Percentiles rank a stretch among this genome's conserved stretches.
phyloP scores from a whole-genome alignment of 345 rosid genomes.

The Excoecaria agallocha region DNA sequence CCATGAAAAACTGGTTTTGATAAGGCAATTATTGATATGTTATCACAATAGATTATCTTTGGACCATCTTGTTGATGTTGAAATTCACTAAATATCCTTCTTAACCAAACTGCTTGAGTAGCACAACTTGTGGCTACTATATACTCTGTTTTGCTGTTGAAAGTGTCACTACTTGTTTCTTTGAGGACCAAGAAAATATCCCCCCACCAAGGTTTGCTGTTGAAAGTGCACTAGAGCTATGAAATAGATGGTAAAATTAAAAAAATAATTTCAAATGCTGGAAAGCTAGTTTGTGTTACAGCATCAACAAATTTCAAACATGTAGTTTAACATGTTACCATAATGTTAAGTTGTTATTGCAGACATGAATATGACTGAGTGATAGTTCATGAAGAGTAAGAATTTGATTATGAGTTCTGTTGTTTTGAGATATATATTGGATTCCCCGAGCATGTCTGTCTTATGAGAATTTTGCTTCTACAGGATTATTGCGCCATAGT shows the following conservation, averaged over 20 bases:
- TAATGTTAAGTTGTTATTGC: neutral
- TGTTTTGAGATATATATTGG: neutral
- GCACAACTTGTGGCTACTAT: neutral
- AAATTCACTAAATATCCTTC: neutral
- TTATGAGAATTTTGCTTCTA: neutral
- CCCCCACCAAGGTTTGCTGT: too few species aligned
- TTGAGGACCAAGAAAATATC: too few species aligned
- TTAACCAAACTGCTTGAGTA: neutral
- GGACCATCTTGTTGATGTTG: neutral
- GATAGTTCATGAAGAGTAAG: neutral
- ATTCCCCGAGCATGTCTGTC: neutral
- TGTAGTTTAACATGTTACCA: neutral
- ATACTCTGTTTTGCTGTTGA: too few species aligned
- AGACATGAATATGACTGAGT: neutral
- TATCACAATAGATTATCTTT: neutral
- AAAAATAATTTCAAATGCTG: neutral
- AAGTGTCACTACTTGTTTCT: too few species aligned
- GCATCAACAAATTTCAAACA: neutral
- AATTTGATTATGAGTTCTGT: neutral
- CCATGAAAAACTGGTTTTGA: neutral
- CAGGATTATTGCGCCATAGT: neutral
- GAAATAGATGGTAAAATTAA: neutral
- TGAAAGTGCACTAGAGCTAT: neutral
- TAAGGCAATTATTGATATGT: neutral
- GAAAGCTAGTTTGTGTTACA: neutral